Evolutionary conservation across 164 flowering plant species (phyloP).

Genomic region (Houttuynia cordata): DNA sequence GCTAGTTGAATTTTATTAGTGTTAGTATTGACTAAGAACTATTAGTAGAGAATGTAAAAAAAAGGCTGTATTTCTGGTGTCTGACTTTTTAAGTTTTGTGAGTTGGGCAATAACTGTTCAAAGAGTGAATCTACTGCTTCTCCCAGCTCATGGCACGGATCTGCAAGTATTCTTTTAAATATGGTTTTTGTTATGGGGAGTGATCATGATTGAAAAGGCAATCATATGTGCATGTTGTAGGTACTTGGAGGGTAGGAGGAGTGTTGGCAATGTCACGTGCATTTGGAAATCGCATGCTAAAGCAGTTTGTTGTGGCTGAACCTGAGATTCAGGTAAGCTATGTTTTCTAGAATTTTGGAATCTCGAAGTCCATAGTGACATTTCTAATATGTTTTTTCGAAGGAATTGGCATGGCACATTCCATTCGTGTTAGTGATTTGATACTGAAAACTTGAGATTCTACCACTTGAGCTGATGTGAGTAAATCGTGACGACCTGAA

Average conservation of each 20-base stretch:
- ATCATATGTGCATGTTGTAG: slow-evolving; percentile 21
- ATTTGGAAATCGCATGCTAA: slow-evolving; percentile 91
- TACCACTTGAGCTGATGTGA: neutral
- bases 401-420: neutral
- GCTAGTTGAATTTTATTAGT: no score
- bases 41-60: no score
- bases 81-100: no score
- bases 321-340: slow-evolving; percentile 90
- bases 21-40: no score
- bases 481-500: no score
- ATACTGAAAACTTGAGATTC: no score
- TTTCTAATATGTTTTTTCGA: no score
- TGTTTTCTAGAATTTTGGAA: neutral
- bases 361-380: neutral
- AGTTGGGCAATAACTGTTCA: no score
- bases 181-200: neutral
- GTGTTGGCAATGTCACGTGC: slow-evolving; percentile 99
- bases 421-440: neutral
- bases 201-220: neutral
- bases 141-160: no score
- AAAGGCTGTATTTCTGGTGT: no score
- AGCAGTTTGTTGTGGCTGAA: slow-evolving; percentile 93
- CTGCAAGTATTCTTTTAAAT: no score
- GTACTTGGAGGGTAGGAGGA: slow-evolving; percentile 99
- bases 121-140: no score